Evolutionary conservation across 192 early-diverging fungal genomes (phyloP).

Genomic region (Coemansia sp.): DNA sequence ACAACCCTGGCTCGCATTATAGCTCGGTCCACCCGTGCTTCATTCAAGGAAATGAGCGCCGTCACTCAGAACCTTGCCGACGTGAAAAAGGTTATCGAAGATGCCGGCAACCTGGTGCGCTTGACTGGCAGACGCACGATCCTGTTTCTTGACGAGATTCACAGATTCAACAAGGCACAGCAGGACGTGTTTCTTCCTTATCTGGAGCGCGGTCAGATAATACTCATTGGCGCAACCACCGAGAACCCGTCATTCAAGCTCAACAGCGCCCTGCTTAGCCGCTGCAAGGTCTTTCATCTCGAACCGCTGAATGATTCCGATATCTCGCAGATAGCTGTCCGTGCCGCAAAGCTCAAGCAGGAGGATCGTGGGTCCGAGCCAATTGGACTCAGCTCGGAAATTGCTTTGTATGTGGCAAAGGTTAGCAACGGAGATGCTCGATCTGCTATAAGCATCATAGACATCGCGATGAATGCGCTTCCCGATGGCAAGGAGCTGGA

Average conservation of each 20-base stretch:
- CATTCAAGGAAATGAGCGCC: conserved; percentile 55
- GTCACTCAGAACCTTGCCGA: conserved; percentile 62
- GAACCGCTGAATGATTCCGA: conserved; percentile 62
- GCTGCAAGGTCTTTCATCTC: conserved; percentile 78
- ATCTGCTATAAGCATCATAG: conserved; percentile 31
- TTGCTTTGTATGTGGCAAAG: conserved; percentile 56
- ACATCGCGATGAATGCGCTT: conserved; percentile 41
- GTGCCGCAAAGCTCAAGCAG: conserved; percentile 61
- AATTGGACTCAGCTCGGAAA: conserved; percentile 37
- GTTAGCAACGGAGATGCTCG: conserved; percentile 78
- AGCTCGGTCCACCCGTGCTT: conserved; percentile 35
- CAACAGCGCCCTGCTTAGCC: conserved; percentile 75
- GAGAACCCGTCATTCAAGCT: conserved; percentile 86
- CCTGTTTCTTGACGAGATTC: conserved; percentile 87
- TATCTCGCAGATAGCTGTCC: conserved; percentile 62
- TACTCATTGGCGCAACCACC: conserved; percentile 74
- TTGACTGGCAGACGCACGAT: conserved; percentile 66
- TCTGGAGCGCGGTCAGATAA: conserved; percentile 74
- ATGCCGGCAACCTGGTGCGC: conserved; percentile 59
- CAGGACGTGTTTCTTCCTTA: conserved; percentile 83
- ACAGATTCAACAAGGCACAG: conserved; percentile 86
- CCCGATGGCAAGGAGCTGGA: conserved; percentile 27
- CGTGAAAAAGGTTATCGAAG: conserved; percentile 70
- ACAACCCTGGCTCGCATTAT: conserved; percentile 66
- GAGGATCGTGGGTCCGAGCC: conserved; percentile 26